These are phyloP conservation scores for Eucalyptus lansdowneana DNA, from an alignment of 345 rosid genomes.

Conservation along the genomic window DNA sequence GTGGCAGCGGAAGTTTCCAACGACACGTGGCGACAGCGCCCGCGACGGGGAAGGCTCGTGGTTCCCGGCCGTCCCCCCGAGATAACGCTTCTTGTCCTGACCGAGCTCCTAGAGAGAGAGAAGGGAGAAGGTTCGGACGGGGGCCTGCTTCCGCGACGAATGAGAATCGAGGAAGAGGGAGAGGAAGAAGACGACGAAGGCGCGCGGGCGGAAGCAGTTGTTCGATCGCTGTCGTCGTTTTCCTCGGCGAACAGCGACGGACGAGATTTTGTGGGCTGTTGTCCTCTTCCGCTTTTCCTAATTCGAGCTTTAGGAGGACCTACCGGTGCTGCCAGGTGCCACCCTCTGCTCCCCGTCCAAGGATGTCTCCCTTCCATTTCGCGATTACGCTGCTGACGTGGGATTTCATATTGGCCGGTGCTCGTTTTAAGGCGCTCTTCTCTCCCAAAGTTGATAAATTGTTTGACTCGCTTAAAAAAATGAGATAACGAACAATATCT, in stretches of 20 bases:
- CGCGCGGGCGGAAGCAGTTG: neutral
- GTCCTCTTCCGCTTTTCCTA: neutral
- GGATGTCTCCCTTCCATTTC: neutral
- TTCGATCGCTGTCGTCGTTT: neutral
- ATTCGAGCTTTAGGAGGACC: neutral
- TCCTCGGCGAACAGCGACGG: neutral
- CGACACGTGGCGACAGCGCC: slow-evolving; percentile 48
- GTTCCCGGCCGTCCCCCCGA: neutral
- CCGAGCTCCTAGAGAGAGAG: neutral
- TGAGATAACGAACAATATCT: too few relatives aligned
- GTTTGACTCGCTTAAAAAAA: neutral
- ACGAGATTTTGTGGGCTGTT: neutral
- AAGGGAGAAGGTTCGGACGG: neutral
- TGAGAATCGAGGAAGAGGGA: neutral
- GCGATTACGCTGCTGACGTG: neutral
- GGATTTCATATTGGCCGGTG: neutral
- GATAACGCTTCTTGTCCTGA: neutral
- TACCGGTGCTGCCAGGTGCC: neutral
- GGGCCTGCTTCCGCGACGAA: neutral
- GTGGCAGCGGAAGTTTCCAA: neutral
- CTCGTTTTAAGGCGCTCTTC: neutral
- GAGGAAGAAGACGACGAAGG: neutral
- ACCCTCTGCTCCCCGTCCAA: neutral
- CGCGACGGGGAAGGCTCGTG: neutral
- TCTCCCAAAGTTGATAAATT: neutral